Base-by-base conservation (phyloP, 78 protist species). In the Bigelowiella natans region DNA sequence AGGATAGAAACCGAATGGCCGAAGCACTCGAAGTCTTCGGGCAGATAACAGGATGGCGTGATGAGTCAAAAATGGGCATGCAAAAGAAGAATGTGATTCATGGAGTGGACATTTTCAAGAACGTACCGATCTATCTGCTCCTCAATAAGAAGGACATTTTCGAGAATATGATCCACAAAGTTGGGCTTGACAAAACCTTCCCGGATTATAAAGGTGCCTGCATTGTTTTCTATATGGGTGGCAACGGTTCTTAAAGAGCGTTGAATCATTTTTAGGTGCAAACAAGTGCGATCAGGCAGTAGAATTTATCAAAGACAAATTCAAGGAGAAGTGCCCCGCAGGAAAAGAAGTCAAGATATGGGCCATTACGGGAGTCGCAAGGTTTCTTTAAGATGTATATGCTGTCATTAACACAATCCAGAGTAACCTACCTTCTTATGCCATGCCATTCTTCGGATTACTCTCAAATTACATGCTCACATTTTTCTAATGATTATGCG, bases 141-240 rank as follows among this genome's bases (percentile, higher is more conserved):
- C 18, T 85, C 30, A 85, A 85, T 85, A 85, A 85, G 87, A 37
- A 37, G 36, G 87, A 85, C 87, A 37, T 85, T 18, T 85, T 85
- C 38, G 51, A 85, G 38, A 18, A 28, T 37, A 85, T 37, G 38
- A 85, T 85, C 38, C 7, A 85, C 30, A 34, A 85, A 18, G 18
- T 18, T 11, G 38, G 38, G 30, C 36, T 85, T 18, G 18, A 18
- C 38, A 34, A 37, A 11, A 37, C 87, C 18, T 85, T 85, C 38
- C 87, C 87, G 7, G 87, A 85, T 85, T 85, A 29, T 18, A 51
- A 51, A 18, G 73, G 73, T 7, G 73, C 34, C 18, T 51, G 34
- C n/a, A n/a, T n/a, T n/a, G n/a, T n/a, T n/a, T n/a, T n/a, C n/a
- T n/a, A n/a, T n/a, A n/a, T n/a, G n/a, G n/a, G n/a, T n/a, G n/a